Conservation (phyloP, 2,329 filamentous ascomycete species). For the Trichoderma atroviride region DNA sequence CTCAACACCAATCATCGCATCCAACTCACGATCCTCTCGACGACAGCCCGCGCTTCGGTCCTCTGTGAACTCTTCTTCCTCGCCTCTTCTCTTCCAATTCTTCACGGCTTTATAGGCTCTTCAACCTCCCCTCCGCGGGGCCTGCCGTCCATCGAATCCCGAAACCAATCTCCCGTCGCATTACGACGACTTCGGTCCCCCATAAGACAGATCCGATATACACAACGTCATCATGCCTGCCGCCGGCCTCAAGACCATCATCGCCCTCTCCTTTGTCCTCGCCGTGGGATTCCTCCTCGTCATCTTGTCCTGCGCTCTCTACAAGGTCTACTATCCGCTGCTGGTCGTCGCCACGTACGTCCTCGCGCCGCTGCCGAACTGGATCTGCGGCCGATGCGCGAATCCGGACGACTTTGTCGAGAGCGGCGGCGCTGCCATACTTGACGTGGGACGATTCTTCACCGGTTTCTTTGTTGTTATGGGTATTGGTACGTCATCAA, state of each 20-base stretch:
- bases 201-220: not conserved
- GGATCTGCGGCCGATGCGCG: conserved; percentile 85
- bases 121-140: conserved; percentile 26
- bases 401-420: conserved; percentile 95
- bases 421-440: conserved; percentile 78
- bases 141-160: conserved; percentile 11
- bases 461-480: conserved; percentile 96
- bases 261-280: conserved; percentile 97
- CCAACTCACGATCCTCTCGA: conserved; percentile 10
- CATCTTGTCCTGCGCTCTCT: conserved; percentile 95
- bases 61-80: not conserved
- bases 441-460: conserved; percentile 91
- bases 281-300: conserved; percentile 98
- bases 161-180: conserved; percentile 1
- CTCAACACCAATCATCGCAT: conserved; percentile 13
- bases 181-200: conserved; percentile 12
- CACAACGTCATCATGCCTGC: conserved; percentile 58
- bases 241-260: conserved; percentile 98
- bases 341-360: conserved; percentile 96
- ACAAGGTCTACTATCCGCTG: conserved; percentile 90
- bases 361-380: conserved; percentile 91
- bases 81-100: not conserved
- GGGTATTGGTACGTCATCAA: conserved; percentile 80
- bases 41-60: not conserved
- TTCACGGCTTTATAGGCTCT: not conserved